phyloP scores from a whole-genome alignment of 2,329 filamentous ascomycete species.

The Fusarium mangiferae region DNA sequence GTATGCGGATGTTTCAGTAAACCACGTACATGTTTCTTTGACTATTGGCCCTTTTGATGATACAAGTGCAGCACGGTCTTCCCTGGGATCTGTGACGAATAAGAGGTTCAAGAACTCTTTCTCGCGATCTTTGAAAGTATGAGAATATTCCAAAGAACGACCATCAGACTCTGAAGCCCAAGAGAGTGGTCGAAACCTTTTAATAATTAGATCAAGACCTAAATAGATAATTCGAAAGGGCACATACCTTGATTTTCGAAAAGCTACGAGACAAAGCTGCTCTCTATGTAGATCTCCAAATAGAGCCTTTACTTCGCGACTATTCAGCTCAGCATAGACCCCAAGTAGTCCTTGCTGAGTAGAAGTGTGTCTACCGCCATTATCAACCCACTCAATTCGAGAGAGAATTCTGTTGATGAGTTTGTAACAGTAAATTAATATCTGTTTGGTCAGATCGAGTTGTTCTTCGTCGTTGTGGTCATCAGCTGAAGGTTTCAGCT shows the following conservation, averaged over 20 bases:
- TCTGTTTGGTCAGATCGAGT: neutral
- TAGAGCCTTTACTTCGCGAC: neutral
- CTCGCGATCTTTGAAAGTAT: neutral
- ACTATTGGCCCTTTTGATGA: too few species aligned
- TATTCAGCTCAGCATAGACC: neutral
- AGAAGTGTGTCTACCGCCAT: neutral
- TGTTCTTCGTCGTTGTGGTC: neutral
- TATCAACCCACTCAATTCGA: neutral
- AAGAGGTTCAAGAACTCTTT: neutral
- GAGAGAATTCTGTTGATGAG: neutral
- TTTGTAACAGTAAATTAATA: neutral
- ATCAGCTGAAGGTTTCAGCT: neutral
- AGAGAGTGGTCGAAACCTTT: neutral
- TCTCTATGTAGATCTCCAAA: neutral
- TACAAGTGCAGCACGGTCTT: neutral
- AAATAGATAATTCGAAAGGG: fast-evolving
- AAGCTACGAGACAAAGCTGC: neutral
- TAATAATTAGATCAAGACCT: neutral
- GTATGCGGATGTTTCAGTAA: neutral
- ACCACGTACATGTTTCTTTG: slow-evolving; percentile 3
- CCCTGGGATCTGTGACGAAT: slow-evolving; percentile 5
- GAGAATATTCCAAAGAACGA: neutral
- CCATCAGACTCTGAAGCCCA: neutral
- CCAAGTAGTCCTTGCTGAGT: neutral
- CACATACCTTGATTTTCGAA: neutral